Conservation (phyloP, 306 rosid species). For the Corylus avellana region DNA sequence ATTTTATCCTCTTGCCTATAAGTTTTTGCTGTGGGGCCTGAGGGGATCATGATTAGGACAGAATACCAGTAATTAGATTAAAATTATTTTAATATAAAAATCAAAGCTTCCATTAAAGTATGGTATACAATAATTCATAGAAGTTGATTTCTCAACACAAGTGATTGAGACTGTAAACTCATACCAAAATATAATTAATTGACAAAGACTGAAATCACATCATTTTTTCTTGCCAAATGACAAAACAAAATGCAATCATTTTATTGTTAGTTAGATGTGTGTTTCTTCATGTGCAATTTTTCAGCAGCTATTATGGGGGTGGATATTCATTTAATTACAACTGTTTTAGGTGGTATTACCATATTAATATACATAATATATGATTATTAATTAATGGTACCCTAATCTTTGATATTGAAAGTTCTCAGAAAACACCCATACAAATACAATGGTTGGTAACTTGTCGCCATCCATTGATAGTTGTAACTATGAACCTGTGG, state of each 20-base stretch:
- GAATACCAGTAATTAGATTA: slow-evolving; percentile 11
- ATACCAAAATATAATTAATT: background rate
- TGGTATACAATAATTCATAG: background rate
- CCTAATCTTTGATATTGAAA: background rate
- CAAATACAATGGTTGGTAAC: background rate
- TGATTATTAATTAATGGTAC: background rate
- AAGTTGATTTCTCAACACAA: slow-evolving; percentile 26
- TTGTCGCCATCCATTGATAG: slow-evolving; percentile 5
- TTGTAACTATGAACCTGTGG: background rate
- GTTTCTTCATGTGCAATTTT: slow-evolving; percentile 31
- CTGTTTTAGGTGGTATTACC: background rate
- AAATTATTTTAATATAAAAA: slow-evolving; percentile 9
- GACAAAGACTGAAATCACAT: background rate
- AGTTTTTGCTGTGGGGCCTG: slow-evolving; percentile 11
- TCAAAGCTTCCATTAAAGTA: background rate
- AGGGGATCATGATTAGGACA: slow-evolving; percentile 21
- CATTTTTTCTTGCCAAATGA: background rate
- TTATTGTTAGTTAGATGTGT: slow-evolving; percentile 9
- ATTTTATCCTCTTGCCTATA: slow-evolving; percentile 15
- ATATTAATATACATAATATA: no score
- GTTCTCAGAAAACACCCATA: background rate
- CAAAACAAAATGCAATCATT: slow-evolving; percentile 3
- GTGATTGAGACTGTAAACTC: slow-evolving; percentile 21
- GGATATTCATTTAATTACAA: background rate
- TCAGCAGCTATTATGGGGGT: background rate